phyloP scores from a whole-genome alignment of 352 stramenopile species.

The Peronospora destructor region DNA sequence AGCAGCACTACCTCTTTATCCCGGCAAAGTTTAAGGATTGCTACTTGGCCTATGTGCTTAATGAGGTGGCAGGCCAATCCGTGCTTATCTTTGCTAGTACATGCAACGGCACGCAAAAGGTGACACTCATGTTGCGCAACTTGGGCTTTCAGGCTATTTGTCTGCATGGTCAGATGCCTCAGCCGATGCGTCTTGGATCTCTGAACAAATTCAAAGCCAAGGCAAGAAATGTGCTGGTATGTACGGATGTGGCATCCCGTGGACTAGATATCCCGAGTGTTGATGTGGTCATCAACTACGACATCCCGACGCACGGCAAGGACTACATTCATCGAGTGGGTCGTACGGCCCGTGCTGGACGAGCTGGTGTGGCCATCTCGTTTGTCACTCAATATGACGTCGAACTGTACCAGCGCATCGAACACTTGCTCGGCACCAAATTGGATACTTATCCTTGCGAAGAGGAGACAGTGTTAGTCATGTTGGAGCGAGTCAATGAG shows the following conservation, averaged over 20 bases:
- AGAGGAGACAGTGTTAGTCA: constrained; percentile 94
- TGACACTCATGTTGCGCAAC: constrained; percentile 96
- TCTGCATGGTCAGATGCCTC: constrained; percentile 97
- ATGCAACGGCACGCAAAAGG: constrained; percentile 94
- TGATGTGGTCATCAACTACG: constrained; percentile 98
- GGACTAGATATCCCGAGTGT: constrained; percentile 97
- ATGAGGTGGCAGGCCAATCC: constrained; percentile 95
- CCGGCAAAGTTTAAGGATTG: constrained; percentile 99
- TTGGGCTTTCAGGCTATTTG: constrained; percentile 97
- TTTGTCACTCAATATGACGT: constrained; percentile 99
- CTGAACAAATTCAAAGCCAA: constrained; percentile 98
- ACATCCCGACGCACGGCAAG: constrained; percentile 97
- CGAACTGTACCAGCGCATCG: constrained; percentile 96
- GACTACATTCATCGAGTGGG: constrained; percentile 99
- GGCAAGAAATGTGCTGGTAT: constrained; percentile 82
- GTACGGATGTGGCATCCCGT: constrained; percentile 84
- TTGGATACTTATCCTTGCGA: constrained; percentile 77
- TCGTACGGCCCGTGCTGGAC: constrained; percentile 93
- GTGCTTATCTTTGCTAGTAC: constrained; percentile 98
- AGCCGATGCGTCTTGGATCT: constrained; percentile 94
- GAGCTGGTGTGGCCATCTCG: constrained; percentile 91
- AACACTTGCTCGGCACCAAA: constrained; percentile 86
- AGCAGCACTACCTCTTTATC: constrained; percentile 99
- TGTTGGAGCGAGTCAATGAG: constrained; percentile 96
- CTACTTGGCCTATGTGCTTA: constrained; percentile 97